phyloP scores from a whole-genome alignment of 73 alveolate species.

The Blepharisma stoltei region DNA sequence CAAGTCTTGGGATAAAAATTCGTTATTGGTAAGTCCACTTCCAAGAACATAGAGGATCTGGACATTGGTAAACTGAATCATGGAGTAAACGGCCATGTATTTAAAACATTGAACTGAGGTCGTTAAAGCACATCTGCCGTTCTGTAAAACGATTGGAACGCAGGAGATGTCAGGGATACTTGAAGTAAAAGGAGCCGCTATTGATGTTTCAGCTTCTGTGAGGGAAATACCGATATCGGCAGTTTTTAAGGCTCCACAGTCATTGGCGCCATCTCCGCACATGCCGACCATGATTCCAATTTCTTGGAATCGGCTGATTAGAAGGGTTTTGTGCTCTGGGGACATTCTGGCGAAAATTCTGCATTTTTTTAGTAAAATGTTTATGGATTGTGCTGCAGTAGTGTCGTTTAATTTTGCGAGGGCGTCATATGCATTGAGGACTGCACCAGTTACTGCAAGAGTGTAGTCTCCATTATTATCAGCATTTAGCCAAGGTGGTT shows the following conservation, averaged over 20 bases:
- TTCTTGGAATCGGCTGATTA: conserved; percentile 33
- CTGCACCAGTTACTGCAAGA: conserved; percentile 37
- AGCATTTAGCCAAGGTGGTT: conserved; percentile 19
- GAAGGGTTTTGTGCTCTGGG: conserved; percentile 47
- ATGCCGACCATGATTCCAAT: conserved; percentile 35
- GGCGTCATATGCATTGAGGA: conserved; percentile 12
- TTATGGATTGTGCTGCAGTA: neutral
- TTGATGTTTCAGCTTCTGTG: conserved; percentile 75
- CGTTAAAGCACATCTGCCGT: conserved; percentile 60
- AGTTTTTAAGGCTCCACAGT: conserved; percentile 64
- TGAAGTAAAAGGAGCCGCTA: conserved; percentile 75
- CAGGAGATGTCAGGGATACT: conserved; percentile 43
- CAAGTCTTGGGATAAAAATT: conserved; percentile 5
- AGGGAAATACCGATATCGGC: conserved; percentile 70
- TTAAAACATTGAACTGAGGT: conserved; percentile 58
- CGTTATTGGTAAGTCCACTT: neutral
- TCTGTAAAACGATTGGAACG: conserved; percentile 41
- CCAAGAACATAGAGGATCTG: conserved; percentile 27
- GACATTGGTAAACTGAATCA: conserved; percentile 56
- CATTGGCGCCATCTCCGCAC: conserved; percentile 81
- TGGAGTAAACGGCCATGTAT: conserved; percentile 57
- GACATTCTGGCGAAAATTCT: conserved; percentile 46
- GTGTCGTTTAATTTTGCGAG: neutral
- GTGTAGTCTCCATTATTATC: conserved; percentile 4
- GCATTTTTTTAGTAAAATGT: conserved; percentile 20